These are phyloP conservation scores for Neurospora sp. DNA, from an alignment of 495 filamentous ascomycete genomes.

Conservation along the genomic window DNA sequence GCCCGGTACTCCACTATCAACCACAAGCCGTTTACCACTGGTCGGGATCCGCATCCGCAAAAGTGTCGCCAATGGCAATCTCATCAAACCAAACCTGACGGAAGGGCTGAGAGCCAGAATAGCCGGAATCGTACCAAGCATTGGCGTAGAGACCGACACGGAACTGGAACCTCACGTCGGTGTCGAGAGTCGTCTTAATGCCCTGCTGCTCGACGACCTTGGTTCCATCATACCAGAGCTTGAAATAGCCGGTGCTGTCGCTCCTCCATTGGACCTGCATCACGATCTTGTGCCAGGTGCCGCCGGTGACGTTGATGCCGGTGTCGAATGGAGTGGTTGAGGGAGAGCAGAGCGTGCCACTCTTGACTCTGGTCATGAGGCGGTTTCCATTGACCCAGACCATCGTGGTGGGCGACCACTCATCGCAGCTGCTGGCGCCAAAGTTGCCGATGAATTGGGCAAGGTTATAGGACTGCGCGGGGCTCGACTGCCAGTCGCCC, in stretches of 20 bases:
- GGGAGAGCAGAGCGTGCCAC: conserved; percentile 22
- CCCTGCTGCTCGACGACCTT: conserved; percentile 36
- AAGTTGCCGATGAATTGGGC: conserved; percentile 50
- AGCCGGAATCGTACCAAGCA: conserved; percentile 41
- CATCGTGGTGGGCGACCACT: conserved; percentile 45
- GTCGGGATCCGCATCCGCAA: conserved; percentile 34
- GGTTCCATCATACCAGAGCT: conserved; percentile 41
- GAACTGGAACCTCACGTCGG: conserved; percentile 40
- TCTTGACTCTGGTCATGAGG: conserved; percentile 38
- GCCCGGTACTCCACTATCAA: neutral
- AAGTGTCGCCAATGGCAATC: conserved; percentile 37
- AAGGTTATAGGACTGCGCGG: conserved; percentile 41
- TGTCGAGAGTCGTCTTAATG: conserved; percentile 36
- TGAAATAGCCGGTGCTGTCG: conserved; percentile 37
- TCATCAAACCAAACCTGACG: conserved; percentile 46
- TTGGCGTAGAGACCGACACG: conserved; percentile 47
- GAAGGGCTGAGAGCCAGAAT: conserved; percentile 36
- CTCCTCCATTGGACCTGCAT: conserved; percentile 41
- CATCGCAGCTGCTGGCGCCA: conserved; percentile 36
- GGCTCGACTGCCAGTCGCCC: conserved; percentile 38
- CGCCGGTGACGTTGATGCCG: conserved; percentile 31
- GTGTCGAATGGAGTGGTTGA: conserved; percentile 26
- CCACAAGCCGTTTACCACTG: conserved; percentile 1
- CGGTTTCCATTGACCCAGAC: conserved; percentile 39
- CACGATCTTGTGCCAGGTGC: conserved; percentile 40